phyloP scores from a whole-genome alignment of 768 basidiomycete genomes.

The Termitomyces sp. region DNA sequence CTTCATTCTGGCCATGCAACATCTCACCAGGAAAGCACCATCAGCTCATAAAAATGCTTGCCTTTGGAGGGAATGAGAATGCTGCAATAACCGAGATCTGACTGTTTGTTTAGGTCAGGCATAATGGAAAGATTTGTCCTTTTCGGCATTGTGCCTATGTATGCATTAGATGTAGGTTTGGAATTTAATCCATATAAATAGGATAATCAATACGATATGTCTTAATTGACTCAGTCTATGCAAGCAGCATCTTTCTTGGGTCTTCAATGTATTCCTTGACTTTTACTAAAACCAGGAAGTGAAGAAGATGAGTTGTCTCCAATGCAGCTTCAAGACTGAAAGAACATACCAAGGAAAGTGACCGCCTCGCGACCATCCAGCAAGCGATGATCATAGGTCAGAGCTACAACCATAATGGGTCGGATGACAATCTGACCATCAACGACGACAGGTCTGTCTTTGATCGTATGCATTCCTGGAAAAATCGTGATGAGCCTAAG shows the following conservation, averaged over 20 bases:
- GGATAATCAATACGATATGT: conserved; percentile 5
- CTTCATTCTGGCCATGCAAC: conserved; percentile 72
- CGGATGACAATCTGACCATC: conserved; percentile 94
- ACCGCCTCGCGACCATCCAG: conserved; percentile 95
- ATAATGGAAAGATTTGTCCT: neutral
- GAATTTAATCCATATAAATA: neutral
- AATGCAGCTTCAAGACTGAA: neutral
- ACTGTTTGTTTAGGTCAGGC: neutral
- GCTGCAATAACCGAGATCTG: neutral
- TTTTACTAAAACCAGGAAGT: conserved; percentile 47
- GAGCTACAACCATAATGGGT: conserved; percentile 92
- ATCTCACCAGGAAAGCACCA: conserved; percentile 64
- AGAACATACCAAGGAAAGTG: conserved; percentile 86
- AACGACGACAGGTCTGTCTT: conserved; percentile 85
- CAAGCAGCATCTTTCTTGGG: conserved; percentile 84
- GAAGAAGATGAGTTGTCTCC: neutral
- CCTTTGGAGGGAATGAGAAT: conserved; percentile 37
- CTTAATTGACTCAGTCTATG: conserved; percentile 15
- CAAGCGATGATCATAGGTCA: conserved; percentile 94
- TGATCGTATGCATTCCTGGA: conserved; percentile 89
- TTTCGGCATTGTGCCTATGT: neutral
- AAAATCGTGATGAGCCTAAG: neutral
- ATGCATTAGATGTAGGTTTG: conserved; percentile 1
- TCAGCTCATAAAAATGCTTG: conserved; percentile 70
- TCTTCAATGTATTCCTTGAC: conserved; percentile 94